Percentiles rank a stretch among this genome's conserved stretches.
Evolutionary conservation across 2,329 filamentous ascomycete species (phyloP).

Genomic region (Botrytis deweyae): DNA sequence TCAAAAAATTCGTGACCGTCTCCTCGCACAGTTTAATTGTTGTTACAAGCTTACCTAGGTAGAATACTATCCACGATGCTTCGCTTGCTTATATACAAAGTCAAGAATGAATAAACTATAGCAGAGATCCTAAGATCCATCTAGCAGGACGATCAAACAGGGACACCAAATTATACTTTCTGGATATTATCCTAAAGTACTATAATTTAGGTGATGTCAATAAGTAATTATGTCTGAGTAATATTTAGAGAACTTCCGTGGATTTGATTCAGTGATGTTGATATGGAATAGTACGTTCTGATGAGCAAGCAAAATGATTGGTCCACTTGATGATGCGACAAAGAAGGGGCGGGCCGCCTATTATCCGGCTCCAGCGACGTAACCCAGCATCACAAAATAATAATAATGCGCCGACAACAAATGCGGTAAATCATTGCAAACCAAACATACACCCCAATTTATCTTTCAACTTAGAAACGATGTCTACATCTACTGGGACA

Average conservation of each 20-base stretch:
- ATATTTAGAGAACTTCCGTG: not conserved
- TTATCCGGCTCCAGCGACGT: constrained; percentile 21
- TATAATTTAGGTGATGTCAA: not conserved
- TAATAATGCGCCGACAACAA: not conserved
- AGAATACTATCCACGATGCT: not conserved
- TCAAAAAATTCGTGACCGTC: not conserved
- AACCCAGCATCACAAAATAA: constrained; percentile 14
- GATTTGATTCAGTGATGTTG: not conserved
- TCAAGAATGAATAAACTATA: not conserved
- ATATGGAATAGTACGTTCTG: not conserved
- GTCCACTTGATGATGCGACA: constrained; percentile 1
- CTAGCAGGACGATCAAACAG: not conserved
- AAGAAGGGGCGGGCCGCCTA: constrained; percentile 14
- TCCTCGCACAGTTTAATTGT: too few species aligned
- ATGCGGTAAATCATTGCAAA: constrained; percentile 9
- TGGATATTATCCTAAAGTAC: too few species aligned
- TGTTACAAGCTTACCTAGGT: not conserved
- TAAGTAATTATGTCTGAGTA: not conserved
- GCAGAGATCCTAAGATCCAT: not conserved
- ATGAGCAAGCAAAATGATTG: constrained; percentile 4
- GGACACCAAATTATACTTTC: too few species aligned
- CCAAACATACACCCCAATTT: not conserved
- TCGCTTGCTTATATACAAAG: not conserved
- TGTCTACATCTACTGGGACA: constrained; percentile 30
- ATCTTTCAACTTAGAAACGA: constrained; percentile 10